Evolutionary conservation across 2,329 filamentous ascomycete genomes (phyloP).

Genomic region (Arachnomyces sp.): DNA sequence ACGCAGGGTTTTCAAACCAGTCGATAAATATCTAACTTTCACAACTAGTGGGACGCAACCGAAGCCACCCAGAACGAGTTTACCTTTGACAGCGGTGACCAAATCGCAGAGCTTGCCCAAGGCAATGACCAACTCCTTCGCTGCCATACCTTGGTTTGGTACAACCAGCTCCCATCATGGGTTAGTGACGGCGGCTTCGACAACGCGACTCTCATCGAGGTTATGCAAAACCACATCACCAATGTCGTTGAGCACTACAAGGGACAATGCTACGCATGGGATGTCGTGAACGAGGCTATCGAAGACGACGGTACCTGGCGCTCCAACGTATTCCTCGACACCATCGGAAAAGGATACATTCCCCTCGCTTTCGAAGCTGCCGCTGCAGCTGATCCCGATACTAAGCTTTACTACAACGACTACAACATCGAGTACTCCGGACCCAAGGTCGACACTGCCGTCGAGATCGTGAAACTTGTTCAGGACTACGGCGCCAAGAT

Average conservation of each 20-base stretch:
- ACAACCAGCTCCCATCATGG: constrained; percentile 42
- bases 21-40: constrained; percentile 1
- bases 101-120: constrained; percentile 33
- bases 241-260: constrained; percentile 29
- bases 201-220: constrained; percentile 46
- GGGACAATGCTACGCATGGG: constrained; percentile 31
- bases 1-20: not conserved
- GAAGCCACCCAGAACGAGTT: constrained; percentile 52
- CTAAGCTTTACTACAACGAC: constrained; percentile 40
- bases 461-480: constrained; percentile 31
- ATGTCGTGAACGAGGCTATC: constrained; percentile 36
- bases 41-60: constrained; percentile 49
- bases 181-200: constrained; percentile 49
- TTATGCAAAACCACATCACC: constrained; percentile 42
- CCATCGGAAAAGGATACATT: constrained; percentile 38
- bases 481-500: constrained; percentile 34
- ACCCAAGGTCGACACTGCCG: constrained; percentile 27
- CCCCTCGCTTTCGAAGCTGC: constrained; percentile 40
- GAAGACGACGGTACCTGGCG: constrained; percentile 42
- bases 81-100: constrained; percentile 50
- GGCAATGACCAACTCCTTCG: constrained; percentile 43
- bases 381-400: constrained; percentile 50
- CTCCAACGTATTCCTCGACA: constrained; percentile 32
- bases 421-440: constrained; percentile 35
- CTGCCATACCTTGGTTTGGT: constrained; percentile 54